Evolutionary conservation across 192 early-diverging fungal genomes (phyloP).

Genomic region (Chytriomyces confervae): DNA sequence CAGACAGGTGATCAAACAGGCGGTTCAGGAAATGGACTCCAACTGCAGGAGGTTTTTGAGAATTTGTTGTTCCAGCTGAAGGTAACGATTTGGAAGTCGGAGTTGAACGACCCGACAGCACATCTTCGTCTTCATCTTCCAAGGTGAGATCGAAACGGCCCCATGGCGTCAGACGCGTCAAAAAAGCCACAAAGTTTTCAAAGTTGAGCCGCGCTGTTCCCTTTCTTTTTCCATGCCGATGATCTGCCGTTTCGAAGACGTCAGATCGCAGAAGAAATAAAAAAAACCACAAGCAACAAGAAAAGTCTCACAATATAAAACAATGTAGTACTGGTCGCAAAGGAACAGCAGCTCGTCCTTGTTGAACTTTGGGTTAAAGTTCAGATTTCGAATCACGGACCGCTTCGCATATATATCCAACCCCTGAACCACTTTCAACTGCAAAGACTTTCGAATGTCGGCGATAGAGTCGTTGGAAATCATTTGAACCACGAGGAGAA

Average conservation of each 20-base stretch:
- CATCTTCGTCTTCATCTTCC: constrained; percentile 42
- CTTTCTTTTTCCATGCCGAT: constrained; percentile 30
- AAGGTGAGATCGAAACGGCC: constrained; percentile 46
- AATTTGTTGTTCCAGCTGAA: not conserved
- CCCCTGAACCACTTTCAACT: constrained; percentile 90
- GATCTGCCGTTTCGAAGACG: constrained; percentile 42
- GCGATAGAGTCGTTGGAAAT: constrained; percentile 77
- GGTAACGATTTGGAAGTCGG: not conserved
- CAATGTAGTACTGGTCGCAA: constrained; percentile 89
- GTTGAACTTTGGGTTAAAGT: constrained; percentile 75
- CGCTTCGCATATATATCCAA: constrained; percentile 93
- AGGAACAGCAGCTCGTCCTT: constrained; percentile 85
- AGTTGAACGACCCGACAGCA: constrained; percentile 16
- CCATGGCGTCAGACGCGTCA: constrained; percentile 51
- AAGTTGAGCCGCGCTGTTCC: constrained; percentile 75
- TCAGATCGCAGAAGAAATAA: not conserved
- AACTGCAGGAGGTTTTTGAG: constrained; percentile 38
- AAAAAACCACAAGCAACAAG: not conserved
- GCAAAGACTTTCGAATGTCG: constrained; percentile 81
- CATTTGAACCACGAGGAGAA: constrained; percentile 58
- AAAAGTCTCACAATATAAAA: constrained; percentile 48
- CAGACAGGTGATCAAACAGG: constrained; percentile 59
- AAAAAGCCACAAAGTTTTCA: constrained; percentile 68
- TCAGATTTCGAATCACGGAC: constrained; percentile 81
- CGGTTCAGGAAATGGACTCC: constrained; percentile 41